Conservation (phyloP, 371 early-diverging fungal species). For the Smittium mucronatum region DNA sequence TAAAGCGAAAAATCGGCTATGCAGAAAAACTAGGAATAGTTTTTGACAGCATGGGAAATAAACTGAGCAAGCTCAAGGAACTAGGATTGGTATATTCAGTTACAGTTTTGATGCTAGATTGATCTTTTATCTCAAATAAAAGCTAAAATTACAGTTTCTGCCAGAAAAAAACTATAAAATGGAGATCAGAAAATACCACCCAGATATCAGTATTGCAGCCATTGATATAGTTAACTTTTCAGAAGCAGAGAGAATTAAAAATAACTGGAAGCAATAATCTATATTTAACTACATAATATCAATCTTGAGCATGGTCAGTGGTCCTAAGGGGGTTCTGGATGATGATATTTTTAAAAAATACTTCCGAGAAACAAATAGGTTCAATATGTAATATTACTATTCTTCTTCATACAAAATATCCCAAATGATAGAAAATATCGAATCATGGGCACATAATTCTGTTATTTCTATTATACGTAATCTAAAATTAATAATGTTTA, state of each 20-base stretch:
- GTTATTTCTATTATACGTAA: background rate
- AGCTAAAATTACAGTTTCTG: background rate
- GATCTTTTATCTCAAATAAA: background rate
- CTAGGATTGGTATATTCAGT: background rate
- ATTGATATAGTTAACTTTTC: background rate
- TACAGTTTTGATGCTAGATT: background rate
- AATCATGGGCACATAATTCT: too few species aligned
- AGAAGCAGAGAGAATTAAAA: background rate
- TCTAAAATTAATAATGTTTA: background rate
- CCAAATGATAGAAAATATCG: background rate
- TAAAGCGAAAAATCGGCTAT: background rate
- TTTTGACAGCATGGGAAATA: background rate
- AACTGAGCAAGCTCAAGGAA: background rate
- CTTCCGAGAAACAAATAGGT: too few species aligned
- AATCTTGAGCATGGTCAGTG: background rate
- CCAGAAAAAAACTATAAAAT: constrained; percentile 2
- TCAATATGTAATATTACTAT: background rate
- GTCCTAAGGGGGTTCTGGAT: background rate
- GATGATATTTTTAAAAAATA: too few species aligned
- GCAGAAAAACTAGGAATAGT: background rate
- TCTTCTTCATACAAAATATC: background rate
- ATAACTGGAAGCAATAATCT: background rate
- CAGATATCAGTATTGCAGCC: background rate
- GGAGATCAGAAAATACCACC: background rate
- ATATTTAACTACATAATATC: background rate